phyloP scores from a whole-genome alignment of 2,329 filamentous ascomycete genomes.

The Tolypocladium tundrense region DNA sequence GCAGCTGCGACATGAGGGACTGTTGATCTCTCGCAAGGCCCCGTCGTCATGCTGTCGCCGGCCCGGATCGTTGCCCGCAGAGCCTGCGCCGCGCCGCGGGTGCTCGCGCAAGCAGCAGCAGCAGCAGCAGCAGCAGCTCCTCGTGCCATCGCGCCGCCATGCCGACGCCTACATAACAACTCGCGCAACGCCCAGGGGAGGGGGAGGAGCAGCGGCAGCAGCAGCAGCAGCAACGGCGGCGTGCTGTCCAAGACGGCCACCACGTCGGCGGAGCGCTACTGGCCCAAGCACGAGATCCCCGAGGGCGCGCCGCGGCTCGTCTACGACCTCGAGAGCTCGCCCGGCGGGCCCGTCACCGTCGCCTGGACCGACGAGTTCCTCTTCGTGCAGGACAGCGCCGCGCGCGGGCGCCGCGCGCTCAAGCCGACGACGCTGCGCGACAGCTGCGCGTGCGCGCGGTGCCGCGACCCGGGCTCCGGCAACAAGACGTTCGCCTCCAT shows the following conservation, averaged over 20 bases:
- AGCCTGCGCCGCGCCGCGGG: not conserved
- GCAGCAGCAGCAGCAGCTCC: not conserved
- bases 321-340: not conserved
- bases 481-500: conserved; percentile 43
- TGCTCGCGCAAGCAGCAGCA: not conserved
- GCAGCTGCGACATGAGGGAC: not conserved
- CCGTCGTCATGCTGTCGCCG: conserved; percentile 1
- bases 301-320: conserved; percentile 5
- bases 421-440: conserved; percentile 35
- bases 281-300: conserved; percentile 8
- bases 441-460: conserved; percentile 39
- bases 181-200: not conserved
- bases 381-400: conserved; percentile 15
- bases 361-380: conserved; percentile 16
- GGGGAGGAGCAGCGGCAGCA: not conserved
- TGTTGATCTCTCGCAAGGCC: not conserved
- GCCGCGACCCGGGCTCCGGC: conserved; percentile 47
- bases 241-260: not conserved
- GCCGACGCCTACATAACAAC: not conserved
- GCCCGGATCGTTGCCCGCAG: not conserved
- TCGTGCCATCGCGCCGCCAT: too few relatives aligned
- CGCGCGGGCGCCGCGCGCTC: conserved; percentile 12
- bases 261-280: conserved; percentile 1
- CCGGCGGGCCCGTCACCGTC: conserved; percentile 9
- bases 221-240: not conserved